These are phyloP conservation scores for Xylaria polymorpha DNA, from an alignment of 2,329 filamentous ascomycete genomes.

Conservation along the genomic window DNA sequence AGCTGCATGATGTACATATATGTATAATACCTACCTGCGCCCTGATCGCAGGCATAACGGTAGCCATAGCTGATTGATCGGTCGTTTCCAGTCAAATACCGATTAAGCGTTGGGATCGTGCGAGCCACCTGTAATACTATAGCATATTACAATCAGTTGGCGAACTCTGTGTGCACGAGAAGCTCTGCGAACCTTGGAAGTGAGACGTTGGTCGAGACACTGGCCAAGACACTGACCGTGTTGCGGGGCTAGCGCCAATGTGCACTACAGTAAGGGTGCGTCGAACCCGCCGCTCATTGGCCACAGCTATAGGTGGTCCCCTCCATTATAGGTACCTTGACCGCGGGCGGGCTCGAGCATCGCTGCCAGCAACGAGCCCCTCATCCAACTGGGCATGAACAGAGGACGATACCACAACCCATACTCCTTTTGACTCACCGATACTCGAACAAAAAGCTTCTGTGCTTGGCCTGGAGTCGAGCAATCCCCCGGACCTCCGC, in stretches of 20 bases:
- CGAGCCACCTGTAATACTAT: slow-evolving; percentile 7
- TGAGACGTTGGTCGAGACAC: background rate
- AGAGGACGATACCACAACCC: slow-evolving; percentile 30
- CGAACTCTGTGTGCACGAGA: no score
- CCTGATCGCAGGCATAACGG: slow-evolving; percentile 3
- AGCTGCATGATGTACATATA: slow-evolving; percentile 37
- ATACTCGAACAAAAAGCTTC: slow-evolving; percentile 44
- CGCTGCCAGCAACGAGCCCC: slow-evolving; percentile 44
- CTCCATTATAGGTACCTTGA: slow-evolving; percentile 35
- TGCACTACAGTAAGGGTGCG: slow-evolving; percentile 12
- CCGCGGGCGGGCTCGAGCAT: slow-evolving; percentile 41
- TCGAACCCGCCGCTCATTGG: slow-evolving; percentile 36
- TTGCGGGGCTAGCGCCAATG: slow-evolving; percentile 23
- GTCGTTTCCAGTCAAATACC: slow-evolving; percentile 7
- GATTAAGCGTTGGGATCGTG: slow-evolving; percentile 13
- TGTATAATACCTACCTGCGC: slow-evolving; percentile 29
- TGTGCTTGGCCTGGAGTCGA: slow-evolving; percentile 45
- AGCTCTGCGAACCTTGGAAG: background rate
- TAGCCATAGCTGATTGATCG: slow-evolving; percentile 2
- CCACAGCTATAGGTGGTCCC: slow-evolving; percentile 42
- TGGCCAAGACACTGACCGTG: slow-evolving; percentile 9
- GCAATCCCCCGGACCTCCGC: slow-evolving; percentile 13
- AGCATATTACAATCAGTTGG: background rate
- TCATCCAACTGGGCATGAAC: slow-evolving; percentile 43
- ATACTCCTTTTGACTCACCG: slow-evolving; percentile 45